Evolutionary conservation across 2,329 filamentous ascomycete genomes (phyloP).

Genomic region (Emericellopsis cladophorae): DNA sequence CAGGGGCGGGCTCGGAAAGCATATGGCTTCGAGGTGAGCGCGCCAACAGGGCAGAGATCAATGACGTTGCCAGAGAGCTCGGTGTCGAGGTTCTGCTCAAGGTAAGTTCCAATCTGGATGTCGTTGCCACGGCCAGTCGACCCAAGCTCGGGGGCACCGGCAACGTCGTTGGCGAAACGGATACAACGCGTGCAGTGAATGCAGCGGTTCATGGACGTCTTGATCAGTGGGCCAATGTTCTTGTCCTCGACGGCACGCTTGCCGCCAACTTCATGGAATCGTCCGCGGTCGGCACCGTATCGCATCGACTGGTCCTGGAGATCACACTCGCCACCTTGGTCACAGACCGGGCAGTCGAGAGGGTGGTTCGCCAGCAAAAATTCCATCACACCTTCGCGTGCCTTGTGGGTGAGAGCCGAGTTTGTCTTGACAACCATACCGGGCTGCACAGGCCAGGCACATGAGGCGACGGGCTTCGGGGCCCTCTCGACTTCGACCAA

Average conservation of each 20-base stretch:
- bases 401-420: conserved; percentile 92
- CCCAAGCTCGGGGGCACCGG: conserved; percentile 88
- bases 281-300: conserved; percentile 88
- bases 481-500: conserved; percentile 94
- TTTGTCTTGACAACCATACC: conserved; percentile 99
- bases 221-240: conserved; percentile 95
- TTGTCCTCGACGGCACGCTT: conserved; percentile 99
- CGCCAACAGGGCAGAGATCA: conserved; percentile 94
- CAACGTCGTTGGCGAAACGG: conserved; percentile 94
- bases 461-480: conserved; percentile 95
- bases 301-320: conserved; percentile 99
- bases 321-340: conserved; percentile 98
- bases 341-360: conserved; percentile 92
- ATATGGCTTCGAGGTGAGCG: conserved; percentile 92
- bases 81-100: conserved; percentile 85
- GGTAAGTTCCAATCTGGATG: conserved; percentile 94
- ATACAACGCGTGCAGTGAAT: conserved; percentile 98
- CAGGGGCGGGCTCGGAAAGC: conserved; percentile 94
- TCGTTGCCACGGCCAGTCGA: conserved; percentile 93
- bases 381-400: conserved; percentile 97
- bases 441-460: conserved; percentile 95
- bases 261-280: conserved; percentile 90
- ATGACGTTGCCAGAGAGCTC: conserved; percentile 97
- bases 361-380: conserved; percentile 95
- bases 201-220: conserved; percentile 99